Percentiles rank a stretch among this genome's conserved stretches.
Evolutionary conservation across 2,329 filamentous ascomycete genomes (phyloP).

Genomic region (Trichoderma sp.): DNA sequence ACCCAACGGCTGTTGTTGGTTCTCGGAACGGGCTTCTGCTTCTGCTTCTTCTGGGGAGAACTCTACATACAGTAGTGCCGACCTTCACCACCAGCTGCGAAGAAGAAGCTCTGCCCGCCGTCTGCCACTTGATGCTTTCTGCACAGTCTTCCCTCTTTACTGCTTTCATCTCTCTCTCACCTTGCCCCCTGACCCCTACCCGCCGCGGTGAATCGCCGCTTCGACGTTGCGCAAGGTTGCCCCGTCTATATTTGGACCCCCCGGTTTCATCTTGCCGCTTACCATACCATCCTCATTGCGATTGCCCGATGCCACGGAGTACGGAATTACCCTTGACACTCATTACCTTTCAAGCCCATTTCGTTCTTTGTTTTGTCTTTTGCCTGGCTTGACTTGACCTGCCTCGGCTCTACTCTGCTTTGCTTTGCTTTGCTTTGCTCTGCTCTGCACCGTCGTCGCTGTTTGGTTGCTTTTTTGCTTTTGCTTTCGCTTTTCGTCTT

Average conservation of each 20-base stretch:
- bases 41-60: neutral
- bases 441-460: neutral
- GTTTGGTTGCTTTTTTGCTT: neutral
- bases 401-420: neutral
- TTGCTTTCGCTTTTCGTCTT: neutral
- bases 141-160: neutral
- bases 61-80: neutral
- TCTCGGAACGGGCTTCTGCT: neutral
- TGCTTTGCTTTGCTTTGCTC: neutral
- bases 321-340: constrained; percentile 7
- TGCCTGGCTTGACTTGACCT: neutral
- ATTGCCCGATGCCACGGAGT: constrained; percentile 6
- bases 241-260: constrained; percentile 23
- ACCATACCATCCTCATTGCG: constrained; percentile 12
- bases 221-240: constrained; percentile 27
- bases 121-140: neutral
- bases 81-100: neutral
- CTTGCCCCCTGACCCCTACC: constrained; percentile 17
- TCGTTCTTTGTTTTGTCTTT: neutral
- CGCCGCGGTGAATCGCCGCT: constrained; percentile 17
- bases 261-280: constrained; percentile 24
- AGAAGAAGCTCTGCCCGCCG: constrained; percentile 7
- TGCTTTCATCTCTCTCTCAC: constrained; percentile 13
- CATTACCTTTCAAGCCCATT: constrained; percentile 23
- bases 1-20: neutral